Base-by-base conservation (phyloP, 805 yeast genomes). In the Spathaspora girioi region DNA sequence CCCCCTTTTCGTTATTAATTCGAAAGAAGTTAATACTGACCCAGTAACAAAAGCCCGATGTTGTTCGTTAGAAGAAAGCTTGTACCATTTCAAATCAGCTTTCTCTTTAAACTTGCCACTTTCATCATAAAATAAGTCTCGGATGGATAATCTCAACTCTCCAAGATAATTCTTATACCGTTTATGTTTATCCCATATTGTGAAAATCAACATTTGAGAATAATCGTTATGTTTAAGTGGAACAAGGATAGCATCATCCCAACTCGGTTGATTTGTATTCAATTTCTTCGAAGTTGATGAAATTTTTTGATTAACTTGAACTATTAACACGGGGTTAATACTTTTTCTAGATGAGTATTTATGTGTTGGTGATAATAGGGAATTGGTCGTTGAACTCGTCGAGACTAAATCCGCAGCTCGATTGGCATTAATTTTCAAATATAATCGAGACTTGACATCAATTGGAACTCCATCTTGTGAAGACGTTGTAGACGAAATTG, bases 1-100 rank as follows among this genome's bases (percentile, higher is more conserved):
- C 10, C 46, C 47, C 50, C 32, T 15, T 27, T 62, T 63, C 4
- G 66, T 60, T 9, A 60, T 56, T 46, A 79, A 55, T 50, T 75
- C 78, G 51, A 78, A 71, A 35, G 77, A 73, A 9, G 76, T 47
- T 19, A 76, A 62, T 12, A 80, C 50, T 0, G 81, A 75, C 0
- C 84, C 84, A 1, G 82, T 77, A 11, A 78, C 77, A 58, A 69
- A 80, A 12, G 73, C 62, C 38, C 72, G 70, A 49, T 73, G 63
- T 0, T 66, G 59, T 43, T 61, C 64, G 19, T 71, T 71, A 7
- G 81, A 75, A 47, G 70, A 68, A 6, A 80, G 60, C 53, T 70
- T 68, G 56, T 71, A 75, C 82, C 82, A 80, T 47, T 71, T 67
- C 9, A 77, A 59, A 1, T 67, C 71, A 1, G 67, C 64, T 14